Percentiles rank a stretch among this genome's conserved stretches.
Evolutionary conservation across 1,284 basidiomycete species (phyloP).

Genomic region (Polyporus tsugae): DNA sequence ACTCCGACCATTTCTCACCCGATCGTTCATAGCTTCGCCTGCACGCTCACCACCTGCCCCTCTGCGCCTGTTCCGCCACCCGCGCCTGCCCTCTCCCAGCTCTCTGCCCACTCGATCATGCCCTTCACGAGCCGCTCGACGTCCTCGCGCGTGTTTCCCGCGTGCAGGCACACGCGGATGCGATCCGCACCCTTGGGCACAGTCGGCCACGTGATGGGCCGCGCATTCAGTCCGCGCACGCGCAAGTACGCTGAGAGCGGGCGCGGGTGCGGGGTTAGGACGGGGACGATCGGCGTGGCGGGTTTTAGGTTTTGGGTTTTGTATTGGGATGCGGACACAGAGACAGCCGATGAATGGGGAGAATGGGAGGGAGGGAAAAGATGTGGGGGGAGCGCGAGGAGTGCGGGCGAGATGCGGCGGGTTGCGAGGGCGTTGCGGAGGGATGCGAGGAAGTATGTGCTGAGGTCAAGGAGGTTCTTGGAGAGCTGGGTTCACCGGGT

Average conservation of each 20-base stretch:
- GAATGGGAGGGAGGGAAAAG: slow-evolving; percentile 31
- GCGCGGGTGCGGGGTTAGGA: slow-evolving; percentile 80
- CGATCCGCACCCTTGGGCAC: slow-evolving; percentile 86
- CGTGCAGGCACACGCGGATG: slow-evolving; percentile 87
- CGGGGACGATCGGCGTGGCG: slow-evolving; percentile 83
- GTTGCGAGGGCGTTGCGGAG: slow-evolving; percentile 45
- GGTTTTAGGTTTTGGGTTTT: slow-evolving; percentile 26
- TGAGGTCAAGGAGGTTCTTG: slow-evolving; percentile 48
- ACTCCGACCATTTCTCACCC: background rate
- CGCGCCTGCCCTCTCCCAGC: slow-evolving; percentile 26
- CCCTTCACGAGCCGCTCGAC: slow-evolving; percentile 61
- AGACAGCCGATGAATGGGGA: slow-evolving; percentile 7
- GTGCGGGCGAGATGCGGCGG: slow-evolving; percentile 46
- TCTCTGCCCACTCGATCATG: slow-evolving; percentile 43
- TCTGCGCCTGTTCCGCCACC: slow-evolving; percentile 5
- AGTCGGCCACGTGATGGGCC: slow-evolving; percentile 86
- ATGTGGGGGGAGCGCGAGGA: slow-evolving; percentile 54
- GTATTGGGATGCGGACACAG: too few species aligned
- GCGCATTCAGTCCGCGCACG: slow-evolving; percentile 69
- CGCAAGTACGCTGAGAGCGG: slow-evolving; percentile 74
- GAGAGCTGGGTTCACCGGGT: slow-evolving; percentile 47
- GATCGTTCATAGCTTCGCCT: slow-evolving; percentile 31
- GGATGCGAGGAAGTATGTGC: slow-evolving; percentile 47
- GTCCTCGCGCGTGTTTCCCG: slow-evolving; percentile 72
- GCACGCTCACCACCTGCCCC: slow-evolving; percentile 14